Conservation (phyloP, 2,329 filamentous ascomycete genomes). For the Penicillium polonicum region DNA sequence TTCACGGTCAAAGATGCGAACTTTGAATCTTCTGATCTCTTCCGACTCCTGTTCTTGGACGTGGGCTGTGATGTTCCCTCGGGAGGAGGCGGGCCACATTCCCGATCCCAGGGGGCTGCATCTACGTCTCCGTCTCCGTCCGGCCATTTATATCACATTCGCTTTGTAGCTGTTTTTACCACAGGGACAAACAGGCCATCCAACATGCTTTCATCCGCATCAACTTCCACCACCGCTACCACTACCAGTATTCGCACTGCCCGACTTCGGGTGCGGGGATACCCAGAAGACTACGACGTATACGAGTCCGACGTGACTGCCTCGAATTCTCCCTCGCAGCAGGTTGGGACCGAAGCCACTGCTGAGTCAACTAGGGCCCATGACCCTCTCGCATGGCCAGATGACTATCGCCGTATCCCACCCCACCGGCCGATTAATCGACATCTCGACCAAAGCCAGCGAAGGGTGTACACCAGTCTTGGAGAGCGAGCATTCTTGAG, state of each 20-base stretch:
- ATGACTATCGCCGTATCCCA: not conserved
- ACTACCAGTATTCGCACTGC: not conserved
- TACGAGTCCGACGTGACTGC: not conserved
- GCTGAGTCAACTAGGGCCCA: not conserved
- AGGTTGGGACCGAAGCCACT: not conserved
- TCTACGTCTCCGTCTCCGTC: not conserved
- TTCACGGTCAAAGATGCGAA: not conserved
- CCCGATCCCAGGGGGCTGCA: not conserved
- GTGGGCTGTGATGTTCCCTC: not conserved
- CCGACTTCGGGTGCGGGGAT: not conserved
- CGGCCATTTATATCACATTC: not conserved
- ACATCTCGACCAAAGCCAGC: not conserved
- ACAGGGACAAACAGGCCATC: not conserved
- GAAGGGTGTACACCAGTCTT: not conserved
- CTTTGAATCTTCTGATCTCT: not conserved
- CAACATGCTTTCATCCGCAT: not conserved
- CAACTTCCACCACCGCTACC: not conserved
- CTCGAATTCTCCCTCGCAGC: not conserved
- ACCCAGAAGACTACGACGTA: not conserved
- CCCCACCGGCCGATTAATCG: not conserved
- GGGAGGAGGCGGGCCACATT: not conserved
- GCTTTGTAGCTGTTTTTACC: not conserved
- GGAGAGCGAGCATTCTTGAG: not conserved
- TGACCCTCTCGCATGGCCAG: not conserved
- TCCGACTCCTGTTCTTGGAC: not conserved